Evolutionary conservation across 2,329 filamentous ascomycete genomes (phyloP).

Genomic region (Fusarium lyarnte): DNA sequence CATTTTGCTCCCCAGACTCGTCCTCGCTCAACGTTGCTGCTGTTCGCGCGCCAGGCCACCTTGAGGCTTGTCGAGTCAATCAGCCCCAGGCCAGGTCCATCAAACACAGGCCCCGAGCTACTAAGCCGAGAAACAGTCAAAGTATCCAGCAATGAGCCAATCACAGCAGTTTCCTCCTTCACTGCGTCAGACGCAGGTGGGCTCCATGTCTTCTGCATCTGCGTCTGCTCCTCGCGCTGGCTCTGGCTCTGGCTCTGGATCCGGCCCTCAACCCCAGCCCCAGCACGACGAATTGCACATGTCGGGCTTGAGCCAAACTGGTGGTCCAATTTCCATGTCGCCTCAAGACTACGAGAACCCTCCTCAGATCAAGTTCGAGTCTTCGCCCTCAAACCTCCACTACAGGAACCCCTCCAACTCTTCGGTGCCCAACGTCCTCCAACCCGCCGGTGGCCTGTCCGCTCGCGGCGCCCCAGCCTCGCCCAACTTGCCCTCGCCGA

Average conservation of each 20-base stretch:
- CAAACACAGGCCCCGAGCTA: conserved; percentile 18
- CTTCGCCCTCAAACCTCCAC: conserved; percentile 52
- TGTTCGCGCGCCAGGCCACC: conserved; percentile 21
- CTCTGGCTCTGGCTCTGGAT: conserved; percentile 32
- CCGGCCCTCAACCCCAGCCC: conserved; percentile 35
- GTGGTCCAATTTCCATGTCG: conserved; percentile 48
- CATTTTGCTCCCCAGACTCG: neutral
- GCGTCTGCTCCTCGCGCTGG: conserved; percentile 9
- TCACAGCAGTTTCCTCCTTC: conserved; percentile 51
- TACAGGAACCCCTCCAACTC: conserved; percentile 53
- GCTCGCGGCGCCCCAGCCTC: conserved; percentile 51
- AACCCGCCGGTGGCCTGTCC: conserved; percentile 60
- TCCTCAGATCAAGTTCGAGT: conserved; percentile 63
- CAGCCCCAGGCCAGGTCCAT: conserved; percentile 20
- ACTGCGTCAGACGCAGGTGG: conserved; percentile 41
- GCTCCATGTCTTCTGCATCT: conserved; percentile 33
- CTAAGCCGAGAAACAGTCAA: conserved; percentile 21
- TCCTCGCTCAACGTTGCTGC: conserved; percentile 9
- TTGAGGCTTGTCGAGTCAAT: conserved; percentile 14
- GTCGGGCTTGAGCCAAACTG: conserved; percentile 54
- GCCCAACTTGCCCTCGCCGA: conserved; percentile 55
- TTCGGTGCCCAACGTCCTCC: conserved; percentile 66
- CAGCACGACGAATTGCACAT: conserved; percentile 66
- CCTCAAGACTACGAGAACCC: conserved; percentile 62
- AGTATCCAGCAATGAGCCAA: conserved; percentile 50